These are phyloP conservation scores for Coccomyxa subellipsoidea DNA, from an alignment of 163 green algal species.

Conservation along the genomic window DNA sequence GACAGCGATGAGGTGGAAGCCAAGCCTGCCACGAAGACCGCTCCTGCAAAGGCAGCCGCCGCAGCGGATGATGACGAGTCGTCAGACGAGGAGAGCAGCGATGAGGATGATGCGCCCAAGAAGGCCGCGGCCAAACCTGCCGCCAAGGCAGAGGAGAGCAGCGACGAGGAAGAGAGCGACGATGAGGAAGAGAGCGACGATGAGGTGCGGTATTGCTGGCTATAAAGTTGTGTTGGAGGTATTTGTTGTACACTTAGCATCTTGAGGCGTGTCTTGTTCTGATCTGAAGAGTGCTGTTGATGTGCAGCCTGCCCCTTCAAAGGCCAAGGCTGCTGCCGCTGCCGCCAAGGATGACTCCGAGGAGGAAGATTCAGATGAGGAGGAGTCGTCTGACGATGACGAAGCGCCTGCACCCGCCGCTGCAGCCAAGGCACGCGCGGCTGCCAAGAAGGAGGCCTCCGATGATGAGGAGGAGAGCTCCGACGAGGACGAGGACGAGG, in stretches of 20 bases:
- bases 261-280: not conserved
- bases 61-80: constrained; percentile 12
- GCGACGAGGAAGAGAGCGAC: constrained; percentile 25
- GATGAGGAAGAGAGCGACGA: constrained; percentile 28
- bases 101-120: constrained; percentile 23
- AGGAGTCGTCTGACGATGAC: constrained; percentile 33
- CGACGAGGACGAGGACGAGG: constrained; percentile 3
- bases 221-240: too few relatives aligned
- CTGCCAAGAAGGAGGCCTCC: not conserved
- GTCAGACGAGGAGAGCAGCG: constrained; percentile 25
- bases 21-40: not conserved
- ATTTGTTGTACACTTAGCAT: too few relatives aligned
- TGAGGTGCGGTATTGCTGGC: constrained; percentile 35
- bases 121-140: constrained; percentile 26
- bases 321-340: constrained; percentile 1
- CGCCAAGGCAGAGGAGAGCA: not conserved
- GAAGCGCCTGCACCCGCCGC: not conserved
- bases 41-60: not conserved
- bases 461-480: constrained; percentile 15
- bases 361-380: constrained; percentile 27
- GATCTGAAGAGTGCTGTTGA: not conserved
- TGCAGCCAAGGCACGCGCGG: not conserved
- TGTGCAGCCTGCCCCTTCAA: not conserved
- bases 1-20: too few relatives aligned
- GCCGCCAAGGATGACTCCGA: constrained; percentile 17